These are phyloP conservation scores for Phaseolus coccineus DNA, from an alignment of 331 rosid genomes.

Conservation along the genomic window DNA sequence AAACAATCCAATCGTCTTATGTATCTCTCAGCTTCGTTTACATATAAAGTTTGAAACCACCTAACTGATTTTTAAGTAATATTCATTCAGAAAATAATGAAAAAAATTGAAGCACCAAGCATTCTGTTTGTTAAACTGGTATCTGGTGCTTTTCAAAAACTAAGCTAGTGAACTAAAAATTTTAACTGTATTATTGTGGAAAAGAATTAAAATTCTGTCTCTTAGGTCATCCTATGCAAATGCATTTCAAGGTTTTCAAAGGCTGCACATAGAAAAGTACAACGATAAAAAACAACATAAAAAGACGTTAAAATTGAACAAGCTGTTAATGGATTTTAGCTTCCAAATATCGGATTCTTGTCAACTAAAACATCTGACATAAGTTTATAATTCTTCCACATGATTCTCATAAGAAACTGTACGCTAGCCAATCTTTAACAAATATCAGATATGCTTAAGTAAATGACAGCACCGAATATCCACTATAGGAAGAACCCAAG, in stretches of 20 bases:
- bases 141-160: not conserved
- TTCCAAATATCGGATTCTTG: not conserved
- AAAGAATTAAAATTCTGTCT: not conserved
- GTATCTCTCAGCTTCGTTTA: not conserved
- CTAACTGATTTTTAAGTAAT: not conserved
- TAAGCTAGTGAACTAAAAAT: not conserved
- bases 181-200: not conserved
- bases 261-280: slow-evolving; percentile 23
- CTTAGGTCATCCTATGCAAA: slow-evolving; percentile 9
- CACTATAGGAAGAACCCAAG: not conserved
- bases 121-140: not conserved
- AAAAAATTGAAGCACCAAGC: not conserved
- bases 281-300: not conserved
- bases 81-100: not conserved
- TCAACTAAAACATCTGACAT: slow-evolving; percentile 9
- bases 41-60: not conserved
- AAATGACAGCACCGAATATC: slow-evolving; percentile 20
- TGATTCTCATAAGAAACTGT: slow-evolving; percentile 15
- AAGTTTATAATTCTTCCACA: slow-evolving; percentile 13
- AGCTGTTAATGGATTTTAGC: slow-evolving; percentile 9
- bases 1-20: not conserved
- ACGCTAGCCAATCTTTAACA: slow-evolving; percentile 7
- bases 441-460: not conserved
- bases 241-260: slow-evolving; percentile 25
- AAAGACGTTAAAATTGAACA: not conserved